These are phyloP conservation scores for Dimargaris xerosporica DNA, from an alignment of 192 early-diverging fungal species.

Conservation along the genomic window DNA sequence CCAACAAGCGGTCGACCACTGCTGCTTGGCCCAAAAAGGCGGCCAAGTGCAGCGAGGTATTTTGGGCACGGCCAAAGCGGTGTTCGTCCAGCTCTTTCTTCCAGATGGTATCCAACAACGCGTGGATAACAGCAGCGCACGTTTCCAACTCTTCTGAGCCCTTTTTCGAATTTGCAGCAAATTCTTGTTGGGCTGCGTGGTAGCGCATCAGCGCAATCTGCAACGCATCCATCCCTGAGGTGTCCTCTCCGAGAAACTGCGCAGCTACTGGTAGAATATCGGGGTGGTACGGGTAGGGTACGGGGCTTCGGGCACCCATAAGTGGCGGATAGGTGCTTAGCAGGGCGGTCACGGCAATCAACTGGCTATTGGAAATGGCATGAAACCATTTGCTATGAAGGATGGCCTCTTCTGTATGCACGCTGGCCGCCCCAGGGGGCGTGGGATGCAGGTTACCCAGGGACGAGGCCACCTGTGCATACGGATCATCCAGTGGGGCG, in stretches of 20 bases:
- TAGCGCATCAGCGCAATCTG: slow-evolving; percentile 35
- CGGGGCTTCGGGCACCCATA: slow-evolving; percentile 28
- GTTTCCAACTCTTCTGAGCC: slow-evolving; percentile 29
- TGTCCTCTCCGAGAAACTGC: slow-evolving; percentile 32
- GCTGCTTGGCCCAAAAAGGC: slow-evolving; percentile 33
- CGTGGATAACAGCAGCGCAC: slow-evolving; percentile 28
- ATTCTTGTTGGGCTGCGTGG: slow-evolving; percentile 24
- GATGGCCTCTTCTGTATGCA: slow-evolving; percentile 1
- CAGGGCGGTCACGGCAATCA: slow-evolving; percentile 31
- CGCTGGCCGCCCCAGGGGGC: not conserved
- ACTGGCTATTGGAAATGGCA: slow-evolving; percentile 30
- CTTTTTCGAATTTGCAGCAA: slow-evolving; percentile 24
- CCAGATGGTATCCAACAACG: slow-evolving; percentile 29
- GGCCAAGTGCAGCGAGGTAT: slow-evolving; percentile 32
- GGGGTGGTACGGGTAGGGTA: slow-evolving; percentile 30
- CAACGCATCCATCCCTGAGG: slow-evolving; percentile 34
- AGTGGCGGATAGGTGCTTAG: slow-evolving; percentile 27
- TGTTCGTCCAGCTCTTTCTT: slow-evolving; percentile 32
- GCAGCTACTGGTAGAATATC: slow-evolving; percentile 28
- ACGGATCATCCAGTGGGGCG: not conserved
- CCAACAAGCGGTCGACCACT: slow-evolving; percentile 27
- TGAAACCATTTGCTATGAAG: slow-evolving; percentile 32
- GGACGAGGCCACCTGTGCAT: not conserved
- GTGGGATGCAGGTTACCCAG: not conserved
- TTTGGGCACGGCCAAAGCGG: slow-evolving; percentile 29